Evolutionary conservation across 116 monocot genomes (phyloP).

Genomic region (Zostera marina): DNA sequence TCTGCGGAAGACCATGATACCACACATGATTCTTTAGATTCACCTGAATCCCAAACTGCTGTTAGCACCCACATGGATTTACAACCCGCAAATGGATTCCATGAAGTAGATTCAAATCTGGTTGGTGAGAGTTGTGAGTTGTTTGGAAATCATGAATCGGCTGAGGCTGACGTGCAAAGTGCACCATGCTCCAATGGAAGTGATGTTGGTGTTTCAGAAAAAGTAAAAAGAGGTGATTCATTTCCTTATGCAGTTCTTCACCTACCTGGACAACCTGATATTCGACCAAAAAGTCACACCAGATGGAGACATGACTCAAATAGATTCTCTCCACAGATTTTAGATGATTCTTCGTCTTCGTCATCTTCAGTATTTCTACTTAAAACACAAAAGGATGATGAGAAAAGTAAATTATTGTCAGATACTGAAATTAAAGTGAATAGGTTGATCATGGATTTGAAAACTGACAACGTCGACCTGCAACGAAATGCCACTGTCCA

Average conservation of each 20-base stretch:
- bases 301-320: constrained; percentile 42
- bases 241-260: constrained; percentile 16
- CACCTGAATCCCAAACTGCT: constrained; percentile 21
- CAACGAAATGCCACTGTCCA: constrained; percentile 48
- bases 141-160: constrained; percentile 13
- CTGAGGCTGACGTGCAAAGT: constrained; percentile 17
- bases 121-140: not conserved
- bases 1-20: constrained; percentile 22
- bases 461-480: constrained; percentile 37
- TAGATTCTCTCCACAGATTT: constrained; percentile 35
- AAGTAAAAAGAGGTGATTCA: constrained; percentile 27
- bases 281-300: constrained; percentile 27
- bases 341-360: constrained; percentile 22
- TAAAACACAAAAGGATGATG: constrained; percentile 29
- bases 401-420: constrained; percentile 5
- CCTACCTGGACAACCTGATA: constrained; percentile 14
- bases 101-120: constrained; percentile 6
- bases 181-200: constrained; percentile 22
- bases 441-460: constrained; percentile 47
- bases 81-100: constrained; percentile 20
- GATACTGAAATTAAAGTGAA: constrained; percentile 46
- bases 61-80: constrained; percentile 8
- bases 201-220: constrained; percentile 40
- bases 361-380: constrained; percentile 2
- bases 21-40: constrained; percentile 9